Evolutionary conservation across 768 basidiomycete species (phyloP).

Genomic region (Phylloporus sp.): DNA sequence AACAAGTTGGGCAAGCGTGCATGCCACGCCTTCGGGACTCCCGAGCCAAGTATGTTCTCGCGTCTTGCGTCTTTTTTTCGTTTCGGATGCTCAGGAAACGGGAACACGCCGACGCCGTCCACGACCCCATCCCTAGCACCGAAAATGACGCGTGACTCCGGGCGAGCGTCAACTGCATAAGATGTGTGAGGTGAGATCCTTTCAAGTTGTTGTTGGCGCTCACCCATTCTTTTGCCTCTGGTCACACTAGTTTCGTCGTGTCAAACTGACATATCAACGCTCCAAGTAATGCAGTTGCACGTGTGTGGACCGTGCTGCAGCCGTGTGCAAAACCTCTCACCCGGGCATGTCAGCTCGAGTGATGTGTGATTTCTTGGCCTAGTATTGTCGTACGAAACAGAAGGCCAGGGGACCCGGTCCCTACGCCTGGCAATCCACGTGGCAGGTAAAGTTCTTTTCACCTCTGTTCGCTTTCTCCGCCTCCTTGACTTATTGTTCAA

Average conservation of each 20-base stretch:
- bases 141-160: neutral
- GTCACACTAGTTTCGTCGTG: slow-evolving; percentile 43
- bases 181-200: slow-evolving; percentile 22
- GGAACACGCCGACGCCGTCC: neutral
- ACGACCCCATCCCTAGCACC: neutral
- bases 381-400: slow-evolving; percentile 24
- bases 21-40: slow-evolving; percentile 56
- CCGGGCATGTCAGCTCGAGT: too few species aligned
- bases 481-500: neutral
- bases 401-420: slow-evolving; percentile 11
- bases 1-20: slow-evolving; percentile 68
- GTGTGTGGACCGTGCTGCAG: slow-evolving; percentile 45
- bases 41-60: slow-evolving; percentile 41
- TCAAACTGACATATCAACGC: slow-evolving; percentile 50
- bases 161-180: slow-evolving; percentile 6
- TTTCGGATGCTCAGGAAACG: slow-evolving; percentile 6
- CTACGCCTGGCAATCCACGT: slow-evolving; percentile 19
- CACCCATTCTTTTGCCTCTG: neutral
- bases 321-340: slow-evolving; percentile 16
- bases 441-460: slow-evolving; percentile 4
- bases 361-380: neutral
- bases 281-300: slow-evolving; percentile 59
- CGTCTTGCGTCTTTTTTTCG: neutral
- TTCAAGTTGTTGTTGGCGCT: neutral
- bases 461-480: too few species aligned